phyloP scores from a whole-genome alignment of 2,329 filamentous ascomycete species.

The Ceratocystis colombiana region DNA sequence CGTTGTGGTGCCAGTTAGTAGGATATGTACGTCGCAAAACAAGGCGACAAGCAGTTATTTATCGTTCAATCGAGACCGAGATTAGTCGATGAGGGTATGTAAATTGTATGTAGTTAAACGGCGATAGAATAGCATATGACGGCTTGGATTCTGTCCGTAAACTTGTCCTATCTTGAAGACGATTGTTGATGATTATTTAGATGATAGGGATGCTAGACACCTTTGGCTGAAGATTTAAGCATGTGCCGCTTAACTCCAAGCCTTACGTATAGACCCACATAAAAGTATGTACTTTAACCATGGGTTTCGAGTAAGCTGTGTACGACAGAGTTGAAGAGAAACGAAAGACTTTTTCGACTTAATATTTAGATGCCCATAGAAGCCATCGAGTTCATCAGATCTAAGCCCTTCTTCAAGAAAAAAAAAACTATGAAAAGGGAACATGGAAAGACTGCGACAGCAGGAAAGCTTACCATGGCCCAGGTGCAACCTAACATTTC shows the following conservation, averaged over 20 bases:
- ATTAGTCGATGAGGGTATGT: not conserved
- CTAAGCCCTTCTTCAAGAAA: not conserved
- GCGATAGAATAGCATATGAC: not conserved
- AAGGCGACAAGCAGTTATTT: not conserved
- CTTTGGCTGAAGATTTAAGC: not conserved
- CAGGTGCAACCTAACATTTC: not conserved
- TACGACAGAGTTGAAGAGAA: too few relatives aligned
- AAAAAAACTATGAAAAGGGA: not conserved
- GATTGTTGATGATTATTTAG: not conserved
- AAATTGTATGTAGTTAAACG: not conserved
- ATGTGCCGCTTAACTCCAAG: conserved; percentile 2
- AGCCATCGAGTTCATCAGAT: too few relatives aligned
- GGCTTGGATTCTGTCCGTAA: not conserved
- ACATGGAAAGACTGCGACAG: not conserved
- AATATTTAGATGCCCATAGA: too few relatives aligned
- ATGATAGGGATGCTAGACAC: not conserved
- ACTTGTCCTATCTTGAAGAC: not conserved
- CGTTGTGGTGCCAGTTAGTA: not conserved
- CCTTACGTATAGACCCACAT: conserved; percentile 10
- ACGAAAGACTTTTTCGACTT: too few relatives aligned
- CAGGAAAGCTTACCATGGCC: not conserved
- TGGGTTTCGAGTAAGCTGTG: not conserved
- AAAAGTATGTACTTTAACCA: not conserved
- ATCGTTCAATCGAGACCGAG: not conserved
- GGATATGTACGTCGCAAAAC: conserved; percentile 7